Base-by-base conservation (phyloP, 2,329 filamentous ascomycete genomes). In the Sporothrix curviconia region DNA sequence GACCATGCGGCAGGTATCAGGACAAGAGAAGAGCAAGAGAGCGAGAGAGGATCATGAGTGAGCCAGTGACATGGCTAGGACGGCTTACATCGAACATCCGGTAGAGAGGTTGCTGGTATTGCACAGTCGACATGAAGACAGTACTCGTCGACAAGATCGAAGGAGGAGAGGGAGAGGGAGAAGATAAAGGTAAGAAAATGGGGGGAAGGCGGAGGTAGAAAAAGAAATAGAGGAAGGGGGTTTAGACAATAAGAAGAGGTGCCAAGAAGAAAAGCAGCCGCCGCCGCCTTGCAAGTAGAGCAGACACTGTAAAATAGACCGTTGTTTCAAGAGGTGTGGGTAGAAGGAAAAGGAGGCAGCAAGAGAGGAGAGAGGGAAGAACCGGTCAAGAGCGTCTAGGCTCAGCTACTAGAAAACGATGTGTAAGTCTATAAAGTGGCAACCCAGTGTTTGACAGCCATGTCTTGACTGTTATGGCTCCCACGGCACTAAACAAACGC, bases 41-140 rank as follows among this genome's bases (percentile, higher is more conserved):
- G n/a, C n/a, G n/a, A 51, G 4, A 14, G 6, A 36, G 9, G 11
- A 40, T 17, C n/a, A 19, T 15, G 1, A 9, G 12, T 36, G 30
- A 44, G 11, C 4, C 12, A 19, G 9, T 25, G 4, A 3, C 12
- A 5, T 17, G 7, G 36, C 22, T 5, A 17, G 15, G n/a, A 5
- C 5, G 70, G 79, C 80, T 80, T 69, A 83, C 79, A 74, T 83
- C 78, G 69, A 78, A 82, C 70, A 80, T 74, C 73, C 80, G 81
- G 71, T 81, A 82, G 63, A 76, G 69, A 66, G 76, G 72, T 67
- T 76, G 78, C 66, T 78, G 76, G 68, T 80, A 79, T 74, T 80
- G 82, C 68, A 72, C 70, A 69, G 75, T 68, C 77, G 80, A 83
- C 80, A 83, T 83, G 71, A 81, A 79, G 72, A 74, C 17, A 30